Evolutionary conservation across 225 moss, liverwort and hornwort species (phyloP).

Genomic region (Pleurozium schreberi): DNA sequence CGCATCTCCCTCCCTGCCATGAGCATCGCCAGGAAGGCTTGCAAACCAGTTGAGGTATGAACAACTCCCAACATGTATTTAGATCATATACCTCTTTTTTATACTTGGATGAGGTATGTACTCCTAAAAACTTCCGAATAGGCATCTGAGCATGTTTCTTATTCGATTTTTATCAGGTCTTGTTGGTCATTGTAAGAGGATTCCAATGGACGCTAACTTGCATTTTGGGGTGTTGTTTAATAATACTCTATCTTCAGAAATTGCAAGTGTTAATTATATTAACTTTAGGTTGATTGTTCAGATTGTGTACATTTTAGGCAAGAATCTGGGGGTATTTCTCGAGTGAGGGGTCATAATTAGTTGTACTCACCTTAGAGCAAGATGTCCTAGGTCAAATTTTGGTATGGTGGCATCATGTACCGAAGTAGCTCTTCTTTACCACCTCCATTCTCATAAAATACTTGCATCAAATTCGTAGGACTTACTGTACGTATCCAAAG

Average conservation of each 20-base stretch:
- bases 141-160: neutral
- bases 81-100: neutral
- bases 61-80: neutral
- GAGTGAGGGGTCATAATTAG: no score
- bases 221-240: neutral
- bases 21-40: conserved; percentile 35
- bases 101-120: neutral
- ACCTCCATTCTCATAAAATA: neutral
- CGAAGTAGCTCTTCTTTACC: neutral
- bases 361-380: neutral
- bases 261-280: neutral
- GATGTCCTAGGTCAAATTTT: neutral
- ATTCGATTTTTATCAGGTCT: neutral
- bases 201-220: neutral
- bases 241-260: neutral
- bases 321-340: no score
- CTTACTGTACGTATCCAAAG: neutral
- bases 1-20: conserved; percentile 45
- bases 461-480: neutral
- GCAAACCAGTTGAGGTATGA: conserved; percentile 61
- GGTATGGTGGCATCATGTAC: neutral
- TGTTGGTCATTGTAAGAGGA: neutral
- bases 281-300: neutral
- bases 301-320: neutral
- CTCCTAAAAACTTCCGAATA: neutral